Percentiles rank a stretch among this genome's conserved stretches.
Evolutionary conservation across 2,329 filamentous ascomycete genomes (phyloP).

Genomic region (Sordariomycetes sp.): DNA sequence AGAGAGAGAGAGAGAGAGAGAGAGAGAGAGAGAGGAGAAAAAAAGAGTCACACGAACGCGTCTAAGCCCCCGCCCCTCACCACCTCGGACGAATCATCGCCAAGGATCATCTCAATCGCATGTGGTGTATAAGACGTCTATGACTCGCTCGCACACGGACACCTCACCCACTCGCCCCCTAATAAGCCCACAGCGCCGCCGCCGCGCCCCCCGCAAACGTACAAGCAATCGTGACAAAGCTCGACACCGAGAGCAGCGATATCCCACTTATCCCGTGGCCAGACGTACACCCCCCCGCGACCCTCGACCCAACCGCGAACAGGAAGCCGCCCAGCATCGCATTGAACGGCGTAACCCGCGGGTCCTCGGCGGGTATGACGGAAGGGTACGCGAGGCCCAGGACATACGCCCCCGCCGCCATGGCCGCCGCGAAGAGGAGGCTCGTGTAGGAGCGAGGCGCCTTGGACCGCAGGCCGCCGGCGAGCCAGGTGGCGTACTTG

Average conservation of each 20-base stretch:
- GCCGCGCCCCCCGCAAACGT: constrained; percentile 39
- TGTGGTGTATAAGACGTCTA: background rate
- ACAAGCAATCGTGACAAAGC: constrained; percentile 44
- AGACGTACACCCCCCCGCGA: constrained; percentile 55
- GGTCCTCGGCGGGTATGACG: constrained; percentile 12
- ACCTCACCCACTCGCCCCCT: background rate
- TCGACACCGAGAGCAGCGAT: constrained; percentile 46
- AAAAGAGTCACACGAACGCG: background rate
- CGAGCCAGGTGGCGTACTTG: constrained; percentile 33
- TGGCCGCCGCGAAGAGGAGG: constrained; percentile 37
- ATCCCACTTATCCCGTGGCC: constrained; percentile 58
- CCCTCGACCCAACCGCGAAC: constrained; percentile 44
- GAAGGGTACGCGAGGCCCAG: constrained; percentile 19
- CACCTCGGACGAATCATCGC: background rate
- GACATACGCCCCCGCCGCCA: constrained; percentile 30
- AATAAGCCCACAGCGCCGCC: constrained; percentile 10
- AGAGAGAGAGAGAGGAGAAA: background rate
- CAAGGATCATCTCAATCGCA: background rate
- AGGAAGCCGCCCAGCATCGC: constrained; percentile 39
- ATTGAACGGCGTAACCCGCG: constrained; percentile 17
- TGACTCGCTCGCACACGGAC: background rate
- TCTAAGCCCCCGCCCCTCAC: background rate
- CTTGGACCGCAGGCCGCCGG: constrained; percentile 13
- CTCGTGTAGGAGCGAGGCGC: constrained; percentile 22
- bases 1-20: too few relatives aligned